phyloP scores from a whole-genome alignment of 768 basidiomycete genomes.

The Boletus tylopilopsis region DNA sequence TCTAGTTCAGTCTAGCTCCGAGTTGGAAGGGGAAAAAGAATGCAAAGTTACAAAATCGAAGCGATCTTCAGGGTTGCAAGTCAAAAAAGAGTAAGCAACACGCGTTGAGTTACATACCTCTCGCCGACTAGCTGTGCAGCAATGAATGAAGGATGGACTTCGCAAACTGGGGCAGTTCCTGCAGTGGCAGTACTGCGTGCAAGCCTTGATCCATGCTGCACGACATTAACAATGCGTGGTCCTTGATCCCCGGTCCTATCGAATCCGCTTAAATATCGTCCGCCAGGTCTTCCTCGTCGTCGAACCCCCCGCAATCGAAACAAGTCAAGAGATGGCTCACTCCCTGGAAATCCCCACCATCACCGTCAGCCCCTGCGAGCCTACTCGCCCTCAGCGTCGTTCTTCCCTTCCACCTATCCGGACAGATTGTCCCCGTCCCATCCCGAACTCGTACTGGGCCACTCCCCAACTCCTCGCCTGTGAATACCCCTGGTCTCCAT shows the following conservation, averaged over 20 bases:
- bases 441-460: slow-evolving; percentile 87
- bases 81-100: too few relatives aligned
- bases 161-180: too few relatives aligned
- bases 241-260: too few relatives aligned
- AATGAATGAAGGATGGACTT: too few relatives aligned
- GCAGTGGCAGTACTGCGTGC: too few relatives aligned
- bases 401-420: slow-evolving; percentile 17
- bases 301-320: too few relatives aligned
- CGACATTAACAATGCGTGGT: too few relatives aligned
- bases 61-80: not conserved
- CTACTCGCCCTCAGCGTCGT: slow-evolving; percentile 12
- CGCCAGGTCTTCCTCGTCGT: too few relatives aligned
- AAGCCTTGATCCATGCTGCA: too few relatives aligned
- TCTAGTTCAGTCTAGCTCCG: slow-evolving; percentile 5
- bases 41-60: not conserved
- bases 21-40: not conserved
- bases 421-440: slow-evolving; percentile 45
- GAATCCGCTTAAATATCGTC: too few relatives aligned
- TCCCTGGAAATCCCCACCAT: slow-evolving; percentile 5
- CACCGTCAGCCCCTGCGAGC: slow-evolving; percentile 1
- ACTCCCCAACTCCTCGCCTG: slow-evolving; percentile 69
- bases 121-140: too few relatives aligned
- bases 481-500: slow-evolving; percentile 78
- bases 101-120: slow-evolving; percentile 6
- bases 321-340: too few relatives aligned